phyloP scores from a whole-genome alignment of 768 basidiomycete genomes.

The Trametes punicea region DNA sequence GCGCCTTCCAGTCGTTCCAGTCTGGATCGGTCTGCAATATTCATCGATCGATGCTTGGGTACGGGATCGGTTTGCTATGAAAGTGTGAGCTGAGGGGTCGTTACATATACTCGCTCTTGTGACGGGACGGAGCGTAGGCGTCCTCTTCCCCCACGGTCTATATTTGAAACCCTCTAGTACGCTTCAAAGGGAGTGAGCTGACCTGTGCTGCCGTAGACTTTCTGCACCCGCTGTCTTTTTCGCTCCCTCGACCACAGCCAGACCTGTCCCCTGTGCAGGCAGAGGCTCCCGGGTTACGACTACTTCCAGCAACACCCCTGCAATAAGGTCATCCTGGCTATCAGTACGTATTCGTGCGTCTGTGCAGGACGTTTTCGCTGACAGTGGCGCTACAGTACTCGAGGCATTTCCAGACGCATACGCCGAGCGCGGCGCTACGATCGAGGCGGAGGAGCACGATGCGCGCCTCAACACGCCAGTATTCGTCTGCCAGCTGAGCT shows the following conservation, averaged over 20 bases:
- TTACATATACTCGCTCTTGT: conserved; percentile 1
- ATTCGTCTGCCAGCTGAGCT: conserved; percentile 85
- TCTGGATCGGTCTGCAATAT: neutral
- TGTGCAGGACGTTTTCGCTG: conserved; percentile 3
- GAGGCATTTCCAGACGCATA: conserved; percentile 66
- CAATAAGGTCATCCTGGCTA: conserved; percentile 68
- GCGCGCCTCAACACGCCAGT: conserved; percentile 84
- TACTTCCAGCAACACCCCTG: conserved; percentile 79
- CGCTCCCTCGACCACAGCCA: conserved; percentile 84
- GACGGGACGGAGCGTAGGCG: no score
- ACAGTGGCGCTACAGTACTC: conserved; percentile 44
- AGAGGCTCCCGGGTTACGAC: conserved; percentile 66
- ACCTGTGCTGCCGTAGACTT: conserved; percentile 55
- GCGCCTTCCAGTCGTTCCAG: neutral
- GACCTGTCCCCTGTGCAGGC: conserved; percentile 84
- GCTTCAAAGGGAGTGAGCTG: neutral
- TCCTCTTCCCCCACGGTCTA: neutral
- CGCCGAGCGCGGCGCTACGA: conserved; percentile 56
- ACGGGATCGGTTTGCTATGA: neutral
- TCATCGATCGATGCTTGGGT: conserved; percentile 9
- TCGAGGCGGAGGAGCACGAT: conserved; percentile 75
- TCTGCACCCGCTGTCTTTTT: conserved; percentile 85
- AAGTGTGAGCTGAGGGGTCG: neutral
- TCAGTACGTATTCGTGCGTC: conserved; percentile 42
- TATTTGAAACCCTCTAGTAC: neutral